Base-by-base conservation (phyloP, 2,329 filamentous ascomycete species). In the Colletotrichum sp. region DNA sequence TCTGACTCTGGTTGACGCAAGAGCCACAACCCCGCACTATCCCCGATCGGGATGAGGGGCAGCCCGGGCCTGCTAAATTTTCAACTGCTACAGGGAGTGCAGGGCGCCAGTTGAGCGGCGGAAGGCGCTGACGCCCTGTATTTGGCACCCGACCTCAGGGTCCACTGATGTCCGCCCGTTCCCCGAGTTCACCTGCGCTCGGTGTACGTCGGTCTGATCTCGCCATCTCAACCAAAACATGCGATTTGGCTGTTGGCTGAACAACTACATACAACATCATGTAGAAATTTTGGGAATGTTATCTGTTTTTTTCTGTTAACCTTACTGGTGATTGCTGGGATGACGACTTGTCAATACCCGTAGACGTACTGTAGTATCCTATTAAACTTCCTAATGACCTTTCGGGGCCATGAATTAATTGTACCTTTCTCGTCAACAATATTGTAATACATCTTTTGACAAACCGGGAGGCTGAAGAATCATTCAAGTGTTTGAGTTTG, bases 11-110 rank as follows among this genome's bases (percentile, higher is more conserved):
- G 16, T 58, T 67, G 67, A 65, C 34, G 61, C 66, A 38, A 68
- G 38, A 67, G 73, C 64, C 38, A 66, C 31, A 70, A 75, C 75
- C 75, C 75, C 75, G 75, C 75, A 76, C 75, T 76, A 76, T 75
- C 59, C 75, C 66, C 3, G 33, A 75, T 75, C 27, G 59, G 75
- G 75, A 74, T 55, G 75, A 75, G 75, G 75, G 75, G 75, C 73
- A 72, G 18, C 9, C 29, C 29, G 9, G 29, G 7, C 57, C 27
- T 59, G 43, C 29, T 21, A 15, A n/a, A 31, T 59, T 59, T 59
- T 33, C 61, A 43, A 29, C 24, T 4, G 57, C n/a, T 38, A 62
- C 33, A 62, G 58, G 58, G 58, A 62, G 59, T 2, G 33, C 16
- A 61, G 57, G 57, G 57, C 31, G 57, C 29, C 34, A 11, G 3